These are phyloP conservation scores for Mortierella sp. DNA, from an alignment of 371 early-diverging fungal genomes.

Conservation along the genomic window DNA sequence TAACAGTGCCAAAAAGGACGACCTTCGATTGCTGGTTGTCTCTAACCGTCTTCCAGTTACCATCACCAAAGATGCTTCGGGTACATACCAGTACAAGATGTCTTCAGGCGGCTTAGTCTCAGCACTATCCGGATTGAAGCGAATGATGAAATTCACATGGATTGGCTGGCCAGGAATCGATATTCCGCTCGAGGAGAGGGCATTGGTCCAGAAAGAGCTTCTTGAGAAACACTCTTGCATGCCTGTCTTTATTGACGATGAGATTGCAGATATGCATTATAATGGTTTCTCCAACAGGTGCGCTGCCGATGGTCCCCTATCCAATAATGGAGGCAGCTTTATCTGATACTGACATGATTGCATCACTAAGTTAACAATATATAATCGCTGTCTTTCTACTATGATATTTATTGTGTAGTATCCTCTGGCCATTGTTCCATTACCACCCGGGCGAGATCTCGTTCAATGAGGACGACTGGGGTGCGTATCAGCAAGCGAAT, in stretches of 20 bases:
- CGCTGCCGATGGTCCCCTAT: neutral
- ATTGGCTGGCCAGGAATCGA: constrained; percentile 98
- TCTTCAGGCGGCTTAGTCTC: constrained; percentile 98
- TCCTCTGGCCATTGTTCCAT: constrained; percentile 99
- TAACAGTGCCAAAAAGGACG: constrained; percentile 26
- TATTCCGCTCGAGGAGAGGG: constrained; percentile 87
- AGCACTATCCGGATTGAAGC: constrained; percentile 95
- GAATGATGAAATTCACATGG: constrained; percentile 98
- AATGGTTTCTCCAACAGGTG: constrained; percentile 99
- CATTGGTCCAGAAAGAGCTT: constrained; percentile 77
- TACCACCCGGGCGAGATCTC: constrained; percentile 98
- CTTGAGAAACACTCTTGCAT: constrained; percentile 88
- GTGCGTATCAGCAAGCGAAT: constrained; percentile 96
- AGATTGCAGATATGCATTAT: constrained; percentile 98
- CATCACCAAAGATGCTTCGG: constrained; percentile 79
- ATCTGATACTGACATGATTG: no score
- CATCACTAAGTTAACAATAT: no score
- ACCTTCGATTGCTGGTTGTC: constrained; percentile 92
- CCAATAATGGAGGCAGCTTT: no score
- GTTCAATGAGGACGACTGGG: constrained; percentile 94
- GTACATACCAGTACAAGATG: constrained; percentile 82
- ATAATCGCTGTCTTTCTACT: constrained; percentile 25
- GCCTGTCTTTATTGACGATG: constrained; percentile 97
- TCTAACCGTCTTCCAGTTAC: constrained; percentile 99
- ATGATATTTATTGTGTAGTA: constrained; percentile 65